Percentiles rank a stretch among this genome's conserved stretches.
phyloP scores from a whole-genome alignment of 345 rosid genomes.

The Kandelia obovata region DNA sequence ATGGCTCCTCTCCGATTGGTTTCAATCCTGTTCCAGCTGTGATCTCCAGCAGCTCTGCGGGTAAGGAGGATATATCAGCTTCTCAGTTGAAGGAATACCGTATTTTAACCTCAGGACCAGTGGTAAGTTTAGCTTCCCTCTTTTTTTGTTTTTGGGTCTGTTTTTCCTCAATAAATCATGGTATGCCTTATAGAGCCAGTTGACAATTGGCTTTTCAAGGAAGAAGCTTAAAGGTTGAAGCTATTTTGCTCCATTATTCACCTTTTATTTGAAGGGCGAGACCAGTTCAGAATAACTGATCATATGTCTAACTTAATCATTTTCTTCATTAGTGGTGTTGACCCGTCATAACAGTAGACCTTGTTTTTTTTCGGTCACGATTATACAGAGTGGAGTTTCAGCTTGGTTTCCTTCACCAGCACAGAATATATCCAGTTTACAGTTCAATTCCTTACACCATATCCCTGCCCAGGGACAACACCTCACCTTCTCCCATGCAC shows the following conservation, averaged over 20 bases:
- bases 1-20: conserved; percentile 31
- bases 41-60: conserved; percentile 41
- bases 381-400: conserved; percentile 58
- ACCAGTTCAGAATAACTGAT: no score
- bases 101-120: conserved; percentile 44
- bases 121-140: conserved; percentile 42
- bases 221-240: no score
- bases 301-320: no score
- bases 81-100: conserved; percentile 58
- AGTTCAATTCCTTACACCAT: conserved; percentile 55
- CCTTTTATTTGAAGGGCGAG: no score
- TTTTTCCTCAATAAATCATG: not conserved
- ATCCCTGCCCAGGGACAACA: conserved; percentile 63
- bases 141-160: not conserved
- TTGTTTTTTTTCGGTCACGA: not conserved
- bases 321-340: no score
- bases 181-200: no score
- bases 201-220: no score
- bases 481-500: conserved; percentile 54
- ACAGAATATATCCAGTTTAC: conserved; percentile 60
- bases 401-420: conserved; percentile 46
- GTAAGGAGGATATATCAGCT: conserved; percentile 49
- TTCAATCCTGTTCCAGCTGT: conserved; percentile 48
- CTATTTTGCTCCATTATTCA: no score
- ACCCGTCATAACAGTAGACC: not conserved